A percentile compares a stretch with the other conserved stretches of the same genome.
phyloP scores from a whole-genome alignment of 2,329 filamentous ascomycete species.

The Neonectria faginata region DNA sequence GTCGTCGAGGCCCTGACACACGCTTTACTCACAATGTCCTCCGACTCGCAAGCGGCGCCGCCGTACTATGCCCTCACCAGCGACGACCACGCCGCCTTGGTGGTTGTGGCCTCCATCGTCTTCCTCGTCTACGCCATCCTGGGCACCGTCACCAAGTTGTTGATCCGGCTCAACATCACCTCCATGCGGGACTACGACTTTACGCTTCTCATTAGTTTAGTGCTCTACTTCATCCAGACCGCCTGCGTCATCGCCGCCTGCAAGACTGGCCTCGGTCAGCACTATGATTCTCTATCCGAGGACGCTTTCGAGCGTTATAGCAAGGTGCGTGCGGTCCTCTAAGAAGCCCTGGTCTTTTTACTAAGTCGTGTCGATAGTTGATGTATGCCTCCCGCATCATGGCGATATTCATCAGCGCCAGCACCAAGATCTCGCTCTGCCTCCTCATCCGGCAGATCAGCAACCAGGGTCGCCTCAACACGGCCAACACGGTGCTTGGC shows the following conservation, averaged over 20 bases:
- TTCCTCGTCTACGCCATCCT: slow-evolving; percentile 40
- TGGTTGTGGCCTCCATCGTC: slow-evolving; percentile 37
- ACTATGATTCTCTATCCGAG: slow-evolving; percentile 21
- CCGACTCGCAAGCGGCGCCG: slow-evolving; percentile 27
- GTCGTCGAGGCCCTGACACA: slow-evolving; percentile 6
- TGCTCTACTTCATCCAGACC: slow-evolving; percentile 39
- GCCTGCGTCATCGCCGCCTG: slow-evolving; percentile 36
- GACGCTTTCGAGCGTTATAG: slow-evolving; percentile 26
- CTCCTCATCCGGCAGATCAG: slow-evolving; percentile 42
- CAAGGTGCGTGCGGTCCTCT: slow-evolving; percentile 27
- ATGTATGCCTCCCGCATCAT: slow-evolving; percentile 39
- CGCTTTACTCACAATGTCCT: slow-evolving; percentile 24
- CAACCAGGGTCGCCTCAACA: slow-evolving; percentile 29
- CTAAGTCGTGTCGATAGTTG: slow-evolving; percentile 24
- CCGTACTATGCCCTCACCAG: slow-evolving; percentile 40
- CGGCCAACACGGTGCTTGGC: slow-evolving; percentile 31
- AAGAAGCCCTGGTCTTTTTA: neutral
- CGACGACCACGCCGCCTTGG: slow-evolving; percentile 38
- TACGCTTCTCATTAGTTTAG: slow-evolving; percentile 14
- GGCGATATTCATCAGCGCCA: slow-evolving; percentile 32
- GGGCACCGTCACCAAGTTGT: slow-evolving; percentile 36
- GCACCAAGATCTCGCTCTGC: slow-evolving; percentile 39
- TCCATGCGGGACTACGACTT: slow-evolving; percentile 40
- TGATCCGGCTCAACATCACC: slow-evolving; percentile 42
- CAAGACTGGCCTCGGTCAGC: slow-evolving; percentile 31